Evolutionary conservation across 163 green algal genomes (phyloP).

Genomic region (Chlamydomonas reinhardtii): DNA sequence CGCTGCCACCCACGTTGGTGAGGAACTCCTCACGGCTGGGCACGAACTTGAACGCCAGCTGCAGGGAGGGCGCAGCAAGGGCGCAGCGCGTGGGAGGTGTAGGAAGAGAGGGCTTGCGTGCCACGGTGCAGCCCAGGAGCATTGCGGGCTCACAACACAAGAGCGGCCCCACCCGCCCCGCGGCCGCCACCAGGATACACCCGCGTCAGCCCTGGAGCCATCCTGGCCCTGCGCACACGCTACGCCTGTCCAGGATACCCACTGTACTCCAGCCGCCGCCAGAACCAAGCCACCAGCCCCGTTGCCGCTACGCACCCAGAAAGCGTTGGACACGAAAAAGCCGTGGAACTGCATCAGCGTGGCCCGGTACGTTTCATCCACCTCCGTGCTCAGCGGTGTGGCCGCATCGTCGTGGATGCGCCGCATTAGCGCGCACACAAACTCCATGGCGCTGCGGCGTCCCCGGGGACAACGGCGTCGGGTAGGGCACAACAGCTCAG

Average conservation of each 20-base stretch:
- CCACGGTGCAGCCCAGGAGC: no score
- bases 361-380: constrained; percentile 75
- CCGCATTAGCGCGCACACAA: constrained; percentile 77
- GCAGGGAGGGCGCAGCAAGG: not conserved
- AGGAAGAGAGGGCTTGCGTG: no score
- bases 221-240: no score
- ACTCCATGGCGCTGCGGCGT: constrained; percentile 82
- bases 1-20: constrained; percentile 62
- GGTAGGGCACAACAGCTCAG: not conserved
- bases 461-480: not conserved
- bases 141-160: no score
- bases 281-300: no score
- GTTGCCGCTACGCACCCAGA: constrained; percentile 53
- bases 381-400: constrained; percentile 60
- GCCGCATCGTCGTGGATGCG: constrained; percentile 61
- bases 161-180: no score
- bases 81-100: no score
- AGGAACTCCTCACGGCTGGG: constrained; percentile 76
- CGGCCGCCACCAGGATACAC: no score
- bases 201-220: no score
- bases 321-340: constrained; percentile 80
- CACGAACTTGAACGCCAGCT: constrained; percentile 74
- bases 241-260: no score
- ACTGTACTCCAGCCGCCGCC: no score
- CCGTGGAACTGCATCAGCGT: constrained; percentile 81